These are phyloP conservation scores for Termitomyces sp. DNA, from an alignment of 768 basidiomycete species.

Conservation along the genomic window DNA sequence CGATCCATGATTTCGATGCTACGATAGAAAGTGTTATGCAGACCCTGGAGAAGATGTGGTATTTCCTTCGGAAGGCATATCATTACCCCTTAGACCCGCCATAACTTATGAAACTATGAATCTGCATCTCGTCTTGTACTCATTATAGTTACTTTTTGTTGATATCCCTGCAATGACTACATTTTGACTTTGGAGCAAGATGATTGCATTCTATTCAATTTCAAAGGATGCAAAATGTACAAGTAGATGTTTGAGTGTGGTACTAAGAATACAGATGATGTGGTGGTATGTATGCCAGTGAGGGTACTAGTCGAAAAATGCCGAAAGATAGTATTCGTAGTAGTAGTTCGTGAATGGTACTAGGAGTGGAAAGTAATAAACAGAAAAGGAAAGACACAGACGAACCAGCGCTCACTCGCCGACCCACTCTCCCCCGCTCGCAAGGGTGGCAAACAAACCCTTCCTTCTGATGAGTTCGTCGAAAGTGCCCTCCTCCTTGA, in stretches of 20 bases:
- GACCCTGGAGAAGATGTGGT: constrained; percentile 43
- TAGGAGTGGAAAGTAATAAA: not conserved
- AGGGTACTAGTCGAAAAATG: constrained; percentile 9
- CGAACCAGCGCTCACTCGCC: constrained; percentile 15
- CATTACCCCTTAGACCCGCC: constrained; percentile 61
- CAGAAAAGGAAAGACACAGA: constrained; percentile 7
- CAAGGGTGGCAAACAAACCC: constrained; percentile 76
- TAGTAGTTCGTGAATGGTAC: not conserved
- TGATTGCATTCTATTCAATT: constrained; percentile 11
- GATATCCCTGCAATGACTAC: not conserved
- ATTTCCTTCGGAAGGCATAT: constrained; percentile 46
- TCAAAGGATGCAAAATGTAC: constrained; percentile 7
- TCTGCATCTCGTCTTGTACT: not conserved
- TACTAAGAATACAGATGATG: constrained; percentile 17
- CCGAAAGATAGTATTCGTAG: constrained; percentile 6
- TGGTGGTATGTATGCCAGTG: constrained; percentile 4
- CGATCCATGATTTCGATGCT: constrained; percentile 26
- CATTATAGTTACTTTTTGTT: not conserved
- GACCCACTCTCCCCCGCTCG: constrained; percentile 54
- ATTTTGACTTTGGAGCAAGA: not conserved
- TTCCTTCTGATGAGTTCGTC: constrained; percentile 63
- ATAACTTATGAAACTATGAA: not conserved
- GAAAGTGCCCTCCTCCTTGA: constrained; percentile 79
- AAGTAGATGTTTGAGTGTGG: not conserved
- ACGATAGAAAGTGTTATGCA: constrained; percentile 36